phyloP scores from a whole-genome alignment of 805 yeast species.

The Nakazawaea laoshanensis region DNA sequence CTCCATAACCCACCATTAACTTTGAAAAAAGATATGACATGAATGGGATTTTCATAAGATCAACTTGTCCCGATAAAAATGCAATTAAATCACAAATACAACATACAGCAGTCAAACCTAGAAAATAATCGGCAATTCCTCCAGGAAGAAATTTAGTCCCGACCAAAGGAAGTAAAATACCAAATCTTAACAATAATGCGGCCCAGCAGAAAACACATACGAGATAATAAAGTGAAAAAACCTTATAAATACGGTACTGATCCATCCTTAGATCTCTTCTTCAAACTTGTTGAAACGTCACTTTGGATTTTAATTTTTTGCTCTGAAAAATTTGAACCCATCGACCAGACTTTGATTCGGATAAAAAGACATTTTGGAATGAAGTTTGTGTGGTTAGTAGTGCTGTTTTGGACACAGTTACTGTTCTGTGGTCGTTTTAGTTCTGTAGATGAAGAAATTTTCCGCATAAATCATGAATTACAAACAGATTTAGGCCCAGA shows the following conservation, averaged over 20 bases:
- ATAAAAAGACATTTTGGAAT: no score
- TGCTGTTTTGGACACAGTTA: no score
- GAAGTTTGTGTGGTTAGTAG: no score
- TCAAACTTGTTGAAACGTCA: no score
- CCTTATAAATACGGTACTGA: no score
- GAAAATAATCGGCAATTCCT: slow-evolving; percentile 60
- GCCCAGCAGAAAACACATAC: slow-evolving; percentile 36
- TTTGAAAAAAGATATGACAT: slow-evolving; percentile 11
- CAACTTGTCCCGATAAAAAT: slow-evolving; percentile 7
- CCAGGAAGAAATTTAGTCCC: slow-evolving; percentile 60
- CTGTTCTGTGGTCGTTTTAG: slow-evolving; percentile 15
- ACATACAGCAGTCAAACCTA: slow-evolving; percentile 13
- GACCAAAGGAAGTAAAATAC: slow-evolving; percentile 52
- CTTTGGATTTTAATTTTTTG: no score
- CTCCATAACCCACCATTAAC: slow-evolving; percentile 11
- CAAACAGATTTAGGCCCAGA: slow-evolving; percentile 53
- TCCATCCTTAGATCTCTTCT: no score
- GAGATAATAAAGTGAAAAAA: slow-evolving; percentile 6
- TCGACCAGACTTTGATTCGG: no score
- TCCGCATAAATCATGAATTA: slow-evolving; percentile 59
- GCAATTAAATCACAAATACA: slow-evolving; percentile 15
- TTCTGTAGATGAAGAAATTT: slow-evolving; percentile 72
- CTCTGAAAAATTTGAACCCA: no score
- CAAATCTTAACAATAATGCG: slow-evolving; percentile 38
- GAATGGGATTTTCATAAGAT: slow-evolving; percentile 11